These are phyloP conservation scores for Centrapalus pauciflorus DNA, from an alignment of 129 eudicot genomes.

Conservation along the genomic window DNA sequence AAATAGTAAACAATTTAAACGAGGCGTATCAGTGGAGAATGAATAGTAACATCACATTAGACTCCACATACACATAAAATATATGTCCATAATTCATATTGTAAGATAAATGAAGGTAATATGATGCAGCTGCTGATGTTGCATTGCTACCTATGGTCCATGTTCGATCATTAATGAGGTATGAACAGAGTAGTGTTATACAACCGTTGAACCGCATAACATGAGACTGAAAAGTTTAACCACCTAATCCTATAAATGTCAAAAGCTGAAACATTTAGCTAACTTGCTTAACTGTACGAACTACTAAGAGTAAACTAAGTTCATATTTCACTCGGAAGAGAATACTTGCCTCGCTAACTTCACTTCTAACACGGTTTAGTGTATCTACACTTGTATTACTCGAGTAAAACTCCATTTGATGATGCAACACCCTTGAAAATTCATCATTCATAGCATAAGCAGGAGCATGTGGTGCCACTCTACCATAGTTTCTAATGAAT, in stretches of 20 bases:
- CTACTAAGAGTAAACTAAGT: not conserved
- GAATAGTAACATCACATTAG: no score
- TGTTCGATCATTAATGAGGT: not conserved
- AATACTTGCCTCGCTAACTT: slow-evolving; percentile 95
- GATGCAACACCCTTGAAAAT: slow-evolving; percentile 97
- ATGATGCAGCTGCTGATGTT: not conserved
- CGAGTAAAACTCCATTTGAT: slow-evolving; percentile 97
- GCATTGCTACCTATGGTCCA: not conserved
- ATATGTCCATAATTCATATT: no score
- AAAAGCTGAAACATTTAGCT: not conserved
- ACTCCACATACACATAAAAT: not conserved
- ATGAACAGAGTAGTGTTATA: not conserved
- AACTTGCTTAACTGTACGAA: not conserved
- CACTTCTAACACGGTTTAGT: slow-evolving; percentile 85
- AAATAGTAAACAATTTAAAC: no score
- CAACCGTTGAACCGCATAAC: not conserved
- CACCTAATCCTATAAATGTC: not conserved
- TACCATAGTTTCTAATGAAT: slow-evolving; percentile 92
- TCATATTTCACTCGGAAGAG: not conserved
- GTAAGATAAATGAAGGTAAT: not conserved
- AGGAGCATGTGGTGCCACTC: slow-evolving; percentile 81
- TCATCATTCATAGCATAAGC: slow-evolving; percentile 99
- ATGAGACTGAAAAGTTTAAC: not conserved
- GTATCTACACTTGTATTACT: slow-evolving; percentile 96
- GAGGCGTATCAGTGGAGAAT: no score